phyloP scores from a whole-genome alignment of 176 grass and related monocot species.

The Leersia perrieri region DNA sequence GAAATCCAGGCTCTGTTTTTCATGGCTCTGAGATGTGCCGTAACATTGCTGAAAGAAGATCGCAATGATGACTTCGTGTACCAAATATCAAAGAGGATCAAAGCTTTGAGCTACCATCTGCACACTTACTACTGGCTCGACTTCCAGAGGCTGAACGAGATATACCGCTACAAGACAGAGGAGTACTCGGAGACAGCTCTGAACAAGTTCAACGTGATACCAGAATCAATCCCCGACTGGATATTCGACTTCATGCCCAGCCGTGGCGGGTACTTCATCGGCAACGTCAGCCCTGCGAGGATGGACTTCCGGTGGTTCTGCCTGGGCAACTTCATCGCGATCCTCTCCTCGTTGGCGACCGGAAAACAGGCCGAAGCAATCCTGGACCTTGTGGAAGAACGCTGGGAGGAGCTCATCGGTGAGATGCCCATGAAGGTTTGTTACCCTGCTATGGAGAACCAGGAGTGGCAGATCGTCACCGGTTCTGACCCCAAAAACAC shows the following conservation, averaged over 20 bases:
- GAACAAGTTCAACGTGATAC: constrained; percentile 92
- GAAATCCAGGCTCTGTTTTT: constrained; percentile 84
- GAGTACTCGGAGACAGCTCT: constrained; percentile 81
- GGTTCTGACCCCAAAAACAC: constrained; percentile 80
- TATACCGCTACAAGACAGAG: constrained; percentile 85
- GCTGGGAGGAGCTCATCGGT: constrained; percentile 68
- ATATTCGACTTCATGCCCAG: constrained; percentile 83
- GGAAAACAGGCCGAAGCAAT: constrained; percentile 65
- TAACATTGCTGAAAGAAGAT: constrained; percentile 44
- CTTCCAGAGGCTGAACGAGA: constrained; percentile 65
- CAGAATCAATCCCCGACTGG: constrained; percentile 78
- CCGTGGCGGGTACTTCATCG: constrained; percentile 75
- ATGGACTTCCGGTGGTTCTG: constrained; percentile 93
- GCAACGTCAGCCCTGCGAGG: constrained; percentile 71
- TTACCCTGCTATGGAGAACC: constrained; percentile 73
- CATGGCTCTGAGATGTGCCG: constrained; percentile 66
- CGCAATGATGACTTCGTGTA: constrained; percentile 40
- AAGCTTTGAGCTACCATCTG: constrained; percentile 79
- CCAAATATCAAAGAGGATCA: constrained; percentile 57
- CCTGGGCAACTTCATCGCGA: constrained; percentile 76
- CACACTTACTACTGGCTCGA: constrained; percentile 74
- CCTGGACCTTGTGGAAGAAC: constrained; percentile 71
- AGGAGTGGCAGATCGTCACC: constrained; percentile 71
- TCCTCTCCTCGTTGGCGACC: constrained; percentile 63
- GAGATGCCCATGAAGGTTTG: constrained; percentile 79